A percentile compares a stretch with the other conserved stretches of the same genome.
These are phyloP conservation scores for Jamesozyma piceae DNA, from an alignment of 805 yeast species.

Conservation along the genomic window DNA sequence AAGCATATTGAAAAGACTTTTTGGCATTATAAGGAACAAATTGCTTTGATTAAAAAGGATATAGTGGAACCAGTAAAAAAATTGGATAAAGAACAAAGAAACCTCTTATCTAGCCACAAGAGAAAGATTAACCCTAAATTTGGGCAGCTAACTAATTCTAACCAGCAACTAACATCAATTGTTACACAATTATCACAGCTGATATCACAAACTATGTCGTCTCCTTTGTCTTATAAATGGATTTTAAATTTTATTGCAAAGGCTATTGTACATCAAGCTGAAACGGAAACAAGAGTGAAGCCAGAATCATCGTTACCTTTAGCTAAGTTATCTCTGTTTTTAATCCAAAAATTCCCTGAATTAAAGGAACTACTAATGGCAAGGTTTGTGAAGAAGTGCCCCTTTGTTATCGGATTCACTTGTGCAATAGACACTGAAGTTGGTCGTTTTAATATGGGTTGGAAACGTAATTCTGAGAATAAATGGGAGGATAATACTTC, in stretches of 20 bases:
- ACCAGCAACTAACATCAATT: conserved; percentile 45
- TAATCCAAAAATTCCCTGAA: conserved; percentile 43
- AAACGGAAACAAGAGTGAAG: conserved; percentile 76
- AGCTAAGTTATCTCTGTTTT: conserved; percentile 50
- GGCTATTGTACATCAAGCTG: conserved; percentile 82
- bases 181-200: conserved; percentile 42
- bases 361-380: conserved; percentile 44
- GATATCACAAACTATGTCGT: conserved; percentile 37
- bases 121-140: conserved; percentile 79
- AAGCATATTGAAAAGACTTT: conserved; percentile 37
- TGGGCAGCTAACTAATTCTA: conserved; percentile 80
- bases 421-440: conserved; percentile 70
- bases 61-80: conserved; percentile 47
- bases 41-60: conserved; percentile 47
- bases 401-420: conserved; percentile 73
- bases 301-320: conserved; percentile 73
- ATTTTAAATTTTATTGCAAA: conserved; percentile 76
- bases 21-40: conserved; percentile 41
- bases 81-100: conserved; percentile 43
- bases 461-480: conserved; percentile 45
- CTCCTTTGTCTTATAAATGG: conserved; percentile 57
- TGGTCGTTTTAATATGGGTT: conserved; percentile 81
- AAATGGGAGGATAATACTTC: conserved; percentile 48
- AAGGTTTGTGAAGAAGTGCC: conserved; percentile 85
- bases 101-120: conserved; percentile 47